phyloP scores from a whole-genome alignment of 2,329 filamentous ascomycete genomes.

The Macrophomina phaseolina region DNA sequence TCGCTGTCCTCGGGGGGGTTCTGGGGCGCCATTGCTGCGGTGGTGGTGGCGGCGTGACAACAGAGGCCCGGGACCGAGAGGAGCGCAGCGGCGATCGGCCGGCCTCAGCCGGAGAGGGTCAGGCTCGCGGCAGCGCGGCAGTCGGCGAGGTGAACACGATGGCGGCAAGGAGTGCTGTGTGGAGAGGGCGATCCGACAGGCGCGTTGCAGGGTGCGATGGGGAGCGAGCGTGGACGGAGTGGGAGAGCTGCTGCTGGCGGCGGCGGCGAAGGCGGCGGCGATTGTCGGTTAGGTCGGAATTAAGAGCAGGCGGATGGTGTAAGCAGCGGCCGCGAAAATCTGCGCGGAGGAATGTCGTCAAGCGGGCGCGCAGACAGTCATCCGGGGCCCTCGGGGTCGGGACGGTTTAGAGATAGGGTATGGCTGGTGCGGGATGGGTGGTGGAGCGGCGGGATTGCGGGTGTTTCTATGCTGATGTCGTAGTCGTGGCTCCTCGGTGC shows the following conservation, averaged over 20 bases:
- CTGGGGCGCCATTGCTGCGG: slow-evolving; percentile 37
- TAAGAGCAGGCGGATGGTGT: slow-evolving; percentile 29
- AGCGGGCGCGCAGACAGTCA: slow-evolving; percentile 20
- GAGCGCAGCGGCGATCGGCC: slow-evolving; percentile 33
- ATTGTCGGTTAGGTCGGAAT: slow-evolving; percentile 33
- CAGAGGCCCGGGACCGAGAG: slow-evolving; percentile 29
- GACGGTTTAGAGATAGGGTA: slow-evolving; percentile 24
- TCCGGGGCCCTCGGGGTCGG: slow-evolving; percentile 18
- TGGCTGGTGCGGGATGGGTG: slow-evolving; percentile 13
- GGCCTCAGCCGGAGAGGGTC: slow-evolving; percentile 46
- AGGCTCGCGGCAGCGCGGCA: slow-evolving; percentile 1
- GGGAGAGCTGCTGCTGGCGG: slow-evolving; percentile 13
- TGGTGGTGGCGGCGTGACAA: slow-evolving; percentile 32
- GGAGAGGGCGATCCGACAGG: slow-evolving; percentile 19
- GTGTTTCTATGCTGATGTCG: slow-evolving; percentile 25
- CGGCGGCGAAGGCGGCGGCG: slow-evolving; percentile 22
- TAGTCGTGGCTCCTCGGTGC: slow-evolving; percentile 14
- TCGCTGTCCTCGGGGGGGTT: slow-evolving; percentile 52
- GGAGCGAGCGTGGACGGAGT: slow-evolving; percentile 23
- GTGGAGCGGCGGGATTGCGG: slow-evolving; percentile 1
- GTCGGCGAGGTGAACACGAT: not conserved
- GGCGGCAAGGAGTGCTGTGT: not conserved
- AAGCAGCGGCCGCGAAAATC: slow-evolving; percentile 23
- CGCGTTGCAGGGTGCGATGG: slow-evolving; percentile 14
- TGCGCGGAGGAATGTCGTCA: slow-evolving; percentile 28